Evolutionary conservation across 805 yeast species (phyloP), one percentile per base, ranked within the genome.

Genomic region (Barnettozyma pratensis): DNA sequence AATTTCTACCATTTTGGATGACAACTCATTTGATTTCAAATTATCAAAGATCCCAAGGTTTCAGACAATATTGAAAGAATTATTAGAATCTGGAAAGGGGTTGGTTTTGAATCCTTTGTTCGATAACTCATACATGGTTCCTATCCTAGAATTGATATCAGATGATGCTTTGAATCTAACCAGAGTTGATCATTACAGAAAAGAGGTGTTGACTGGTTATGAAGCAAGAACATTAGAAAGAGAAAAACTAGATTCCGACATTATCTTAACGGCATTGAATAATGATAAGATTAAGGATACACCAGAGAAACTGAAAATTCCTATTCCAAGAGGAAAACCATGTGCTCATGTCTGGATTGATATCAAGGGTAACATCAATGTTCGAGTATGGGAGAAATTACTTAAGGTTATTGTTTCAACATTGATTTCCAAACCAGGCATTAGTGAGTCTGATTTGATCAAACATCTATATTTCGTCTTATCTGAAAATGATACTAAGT

Each of bases 291-390:
- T 59, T 27, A 11, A 47, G 42, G 35, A 44, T 27, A 29, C 44
- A 19, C 27, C 48, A 6, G 45, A 53, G 42, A 47, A 57, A 47
- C 40, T 40, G 27, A 37, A 53, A 7, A 53, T 57, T 2, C 70
- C 81, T 1, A 75, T 83, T 3, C 90, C 91, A 0, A 53, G 70
- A 7, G 85, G 83, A 0, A 65, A 72, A 19, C 79, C 90, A 3
- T 83, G 87, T 50, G 77, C 85, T 2, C 76, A 77, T 37, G 62
- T 85, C 7, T 89, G 97, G 96, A 71, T 87, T 10, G 85, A 83
- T 55, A 63, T 83, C 36, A 63, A 69, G 32, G 92, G 95, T 2
- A 63, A 72, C 29, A 72, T 90, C 39, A 81, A 85, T 51, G 65
- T 62, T 28, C 58, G 60, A 0, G 64, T 88, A 6, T 91, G 96